A percentile compares a stretch with the other conserved stretches of the same genome.
These are phyloP conservation scores for Stygiomarasmius scandens DNA, from an alignment of 1,284 basidiomycete genomes.

Conservation along the genomic window DNA sequence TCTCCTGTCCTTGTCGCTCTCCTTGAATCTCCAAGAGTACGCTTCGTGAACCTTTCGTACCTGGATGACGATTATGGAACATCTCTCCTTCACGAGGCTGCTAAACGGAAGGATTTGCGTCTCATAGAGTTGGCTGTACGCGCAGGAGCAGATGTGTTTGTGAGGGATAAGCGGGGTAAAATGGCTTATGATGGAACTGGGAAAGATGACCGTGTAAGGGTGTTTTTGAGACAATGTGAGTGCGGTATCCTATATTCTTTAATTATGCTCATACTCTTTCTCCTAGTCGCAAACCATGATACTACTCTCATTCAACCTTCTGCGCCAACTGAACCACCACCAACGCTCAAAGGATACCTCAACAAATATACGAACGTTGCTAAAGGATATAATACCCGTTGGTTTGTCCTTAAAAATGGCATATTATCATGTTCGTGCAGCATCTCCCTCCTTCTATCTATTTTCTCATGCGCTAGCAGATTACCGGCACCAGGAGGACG, in stretches of 20 bases:
- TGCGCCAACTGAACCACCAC: slow-evolving; percentile 61
- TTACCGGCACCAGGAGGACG: slow-evolving; percentile 92
- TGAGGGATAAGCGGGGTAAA: slow-evolving; percentile 79
- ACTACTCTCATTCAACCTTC: slow-evolving; percentile 59
- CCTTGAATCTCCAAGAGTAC: slow-evolving; percentile 64
- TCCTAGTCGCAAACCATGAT: slow-evolving; percentile 78
- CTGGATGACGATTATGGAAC: slow-evolving; percentile 80
- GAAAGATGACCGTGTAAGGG: slow-evolving; percentile 82
- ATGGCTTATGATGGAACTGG: slow-evolving; percentile 72
- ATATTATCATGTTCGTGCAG: slow-evolving; percentile 74
- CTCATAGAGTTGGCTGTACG: slow-evolving; percentile 85
- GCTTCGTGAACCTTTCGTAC: slow-evolving; percentile 66
- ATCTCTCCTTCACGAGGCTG: slow-evolving; percentile 88
- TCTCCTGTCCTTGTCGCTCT: slow-evolving; percentile 55
- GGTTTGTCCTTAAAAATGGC: slow-evolving; percentile 93
- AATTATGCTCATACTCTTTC: background rate
- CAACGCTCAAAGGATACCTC: slow-evolving; percentile 77
- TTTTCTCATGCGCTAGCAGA: slow-evolving; percentile 46
- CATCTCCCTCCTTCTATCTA: background rate
- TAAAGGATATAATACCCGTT: slow-evolving; percentile 88
- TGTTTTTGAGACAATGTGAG: slow-evolving; percentile 84
- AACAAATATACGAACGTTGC: slow-evolving; percentile 93
- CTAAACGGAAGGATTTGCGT: slow-evolving; percentile 77
- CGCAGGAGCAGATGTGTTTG: slow-evolving; percentile 90
- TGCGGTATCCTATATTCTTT: slow-evolving; percentile 12